Conservation (phyloP, 257 asterid species). For the Coffea eugenioides region DNA sequence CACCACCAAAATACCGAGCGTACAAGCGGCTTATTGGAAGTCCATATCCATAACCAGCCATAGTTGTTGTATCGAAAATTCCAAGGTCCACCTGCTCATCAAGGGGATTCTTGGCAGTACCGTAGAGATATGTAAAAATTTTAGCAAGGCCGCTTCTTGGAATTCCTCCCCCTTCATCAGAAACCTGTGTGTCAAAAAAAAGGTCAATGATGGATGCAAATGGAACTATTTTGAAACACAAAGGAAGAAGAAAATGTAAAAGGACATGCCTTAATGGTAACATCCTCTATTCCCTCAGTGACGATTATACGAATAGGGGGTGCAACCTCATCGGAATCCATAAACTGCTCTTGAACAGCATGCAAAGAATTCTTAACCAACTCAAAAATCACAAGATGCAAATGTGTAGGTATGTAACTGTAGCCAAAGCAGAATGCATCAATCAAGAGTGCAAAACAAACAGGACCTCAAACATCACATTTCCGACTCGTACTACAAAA, state of each 20-base stretch:
- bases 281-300: conserved; percentile 96
- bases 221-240: not conserved
- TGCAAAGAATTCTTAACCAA: conserved; percentile 93
- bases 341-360: conserved; percentile 83
- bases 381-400: conserved; percentile 94
- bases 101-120: conserved; percentile 79
- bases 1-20: conserved; percentile 95
- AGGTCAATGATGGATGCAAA: conserved; percentile 5
- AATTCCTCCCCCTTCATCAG: conserved; percentile 98
- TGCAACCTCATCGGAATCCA: conserved; percentile 77
- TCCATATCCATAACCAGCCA: conserved; percentile 98
- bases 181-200: conserved; percentile 44
- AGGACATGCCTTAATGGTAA: conserved; percentile 74
- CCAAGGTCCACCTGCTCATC: conserved; percentile 69
- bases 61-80: conserved; percentile 47
- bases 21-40: conserved; percentile 93
- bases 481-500: not conserved
- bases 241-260: not conserved
- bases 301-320: conserved; percentile 89
- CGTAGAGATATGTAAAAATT: conserved; percentile 84
- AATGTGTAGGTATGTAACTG: conserved; percentile 89
- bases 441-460: not conserved
- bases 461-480: not conserved
- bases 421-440: not conserved
- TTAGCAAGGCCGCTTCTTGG: conserved; percentile 88